Conservation (phyloP, 257 asterid genomes). For the Cinchona pubescens region DNA sequence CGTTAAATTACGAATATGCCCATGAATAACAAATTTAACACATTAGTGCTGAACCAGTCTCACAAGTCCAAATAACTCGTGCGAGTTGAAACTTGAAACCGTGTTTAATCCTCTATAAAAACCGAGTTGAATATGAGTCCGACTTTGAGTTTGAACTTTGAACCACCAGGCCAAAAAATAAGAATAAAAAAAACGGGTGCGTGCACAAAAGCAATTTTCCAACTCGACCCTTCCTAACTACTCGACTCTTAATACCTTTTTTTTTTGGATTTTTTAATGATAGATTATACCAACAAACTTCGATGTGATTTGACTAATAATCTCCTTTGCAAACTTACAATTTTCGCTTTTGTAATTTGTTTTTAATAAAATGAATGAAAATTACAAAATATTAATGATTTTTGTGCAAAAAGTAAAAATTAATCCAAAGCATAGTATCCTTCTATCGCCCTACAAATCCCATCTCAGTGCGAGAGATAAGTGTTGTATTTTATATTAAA, state of each 20-base stretch:
- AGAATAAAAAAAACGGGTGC: conserved; percentile 4
- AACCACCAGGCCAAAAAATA: neutral
- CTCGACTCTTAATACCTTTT: neutral
- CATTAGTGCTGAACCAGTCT: conserved; percentile 1
- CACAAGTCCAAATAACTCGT: neutral
- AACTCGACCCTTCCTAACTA: neutral
- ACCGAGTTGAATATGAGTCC: conserved; percentile 6
- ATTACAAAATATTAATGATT: too few relatives aligned
- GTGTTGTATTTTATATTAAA: too few relatives aligned
- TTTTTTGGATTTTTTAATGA: too few relatives aligned
- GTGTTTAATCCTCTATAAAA: conserved; percentile 3
- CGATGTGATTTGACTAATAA: too few relatives aligned
- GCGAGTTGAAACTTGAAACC: conserved; percentile 21
- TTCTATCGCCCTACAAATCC: too few relatives aligned
- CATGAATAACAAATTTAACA: neutral
- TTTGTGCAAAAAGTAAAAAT: too few relatives aligned
- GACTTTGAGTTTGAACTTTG: neutral
- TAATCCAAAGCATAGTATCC: too few relatives aligned
- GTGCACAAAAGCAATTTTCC: neutral
- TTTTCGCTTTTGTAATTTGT: too few relatives aligned
- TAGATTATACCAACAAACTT: too few relatives aligned
- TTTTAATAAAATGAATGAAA: too few relatives aligned
- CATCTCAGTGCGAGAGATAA: too few relatives aligned
- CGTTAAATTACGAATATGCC: neutral
- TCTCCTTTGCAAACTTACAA: too few relatives aligned